A percentile compares a stretch with the other conserved stretches of the same genome.
Evolutionary conservation across 148 eudicot species (phyloP).

Genomic region (Rhododendron griersonianum): DNA sequence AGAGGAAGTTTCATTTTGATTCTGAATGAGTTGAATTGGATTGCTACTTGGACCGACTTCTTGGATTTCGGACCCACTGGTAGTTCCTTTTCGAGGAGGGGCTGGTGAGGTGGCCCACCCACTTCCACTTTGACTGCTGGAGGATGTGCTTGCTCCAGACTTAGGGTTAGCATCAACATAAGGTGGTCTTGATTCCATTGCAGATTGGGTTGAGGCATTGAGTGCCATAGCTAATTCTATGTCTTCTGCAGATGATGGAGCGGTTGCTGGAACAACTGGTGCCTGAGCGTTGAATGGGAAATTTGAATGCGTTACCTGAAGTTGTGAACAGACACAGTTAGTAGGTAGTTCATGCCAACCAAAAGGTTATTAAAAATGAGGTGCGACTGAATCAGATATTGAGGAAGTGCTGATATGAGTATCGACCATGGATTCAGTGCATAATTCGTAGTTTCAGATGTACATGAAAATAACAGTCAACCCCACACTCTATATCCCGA

Average conservation of each 20-base stretch:
- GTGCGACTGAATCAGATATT: background rate
- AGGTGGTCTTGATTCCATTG: constrained; percentile 37
- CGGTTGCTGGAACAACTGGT: constrained; percentile 28
- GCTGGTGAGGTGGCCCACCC: constrained; percentile 1
- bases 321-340: background rate
- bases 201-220: constrained; percentile 67
- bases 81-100: constrained; percentile 28
- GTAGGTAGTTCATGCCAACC: background rate
- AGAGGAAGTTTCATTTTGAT: constrained; percentile 14
- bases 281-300: constrained; percentile 56
- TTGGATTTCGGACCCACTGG: constrained; percentile 18
- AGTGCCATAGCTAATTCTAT: constrained; percentile 65
- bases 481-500: background rate
- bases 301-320: constrained; percentile 61
- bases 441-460: background rate
- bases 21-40: constrained; percentile 15
- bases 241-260: constrained; percentile 44
- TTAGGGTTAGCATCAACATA: constrained; percentile 12
- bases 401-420: background rate
- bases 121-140: constrained; percentile 6
- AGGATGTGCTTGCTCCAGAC: constrained; percentile 33
- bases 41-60: constrained; percentile 36
- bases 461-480: background rate
- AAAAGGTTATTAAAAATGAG: background rate
- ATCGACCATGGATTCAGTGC: background rate